Percentiles rank a stretch among this genome's conserved stretches.
Evolutionary conservation across 75 land plant genomes (phyloP).

Genomic region (Pinus tabuliformis): DNA sequence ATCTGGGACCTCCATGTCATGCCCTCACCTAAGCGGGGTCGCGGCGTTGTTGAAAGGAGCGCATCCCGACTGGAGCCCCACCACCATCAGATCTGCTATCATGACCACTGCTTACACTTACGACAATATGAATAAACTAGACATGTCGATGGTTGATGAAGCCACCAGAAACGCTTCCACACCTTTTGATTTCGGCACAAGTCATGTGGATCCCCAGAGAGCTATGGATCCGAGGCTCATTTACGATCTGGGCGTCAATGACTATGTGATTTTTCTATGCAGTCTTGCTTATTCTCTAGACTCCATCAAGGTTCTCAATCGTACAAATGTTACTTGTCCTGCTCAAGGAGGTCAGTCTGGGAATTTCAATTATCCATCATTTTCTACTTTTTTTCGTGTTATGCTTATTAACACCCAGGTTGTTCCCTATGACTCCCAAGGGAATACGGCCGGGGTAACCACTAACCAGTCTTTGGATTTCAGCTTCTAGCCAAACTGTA

Average conservation of each 20-base stretch:
- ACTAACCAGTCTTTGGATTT: too few relatives aligned
- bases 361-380: slow-evolving; percentile 67
- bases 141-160: slow-evolving; percentile 58
- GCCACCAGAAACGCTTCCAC: slow-evolving; percentile 60
- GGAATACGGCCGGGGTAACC: too few relatives aligned
- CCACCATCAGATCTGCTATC: slow-evolving; percentile 75
- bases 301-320: not conserved
- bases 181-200: slow-evolving; percentile 56
- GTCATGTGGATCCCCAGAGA: slow-evolving; percentile 25
- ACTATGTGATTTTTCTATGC: slow-evolving; percentile 36
- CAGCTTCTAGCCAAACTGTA: too few relatives aligned
- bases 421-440: too few relatives aligned
- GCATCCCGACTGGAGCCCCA: slow-evolving; percentile 81
- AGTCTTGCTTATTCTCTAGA: slow-evolving; percentile 7
- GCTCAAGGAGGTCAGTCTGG: slow-evolving; percentile 32
- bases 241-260: slow-evolving; percentile 32
- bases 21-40: slow-evolving; percentile 83
- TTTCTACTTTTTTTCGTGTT: slow-evolving; percentile 56
- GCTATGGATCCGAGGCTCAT: slow-evolving; percentile 48
- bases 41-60: slow-evolving; percentile 83
- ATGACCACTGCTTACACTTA: slow-evolving; percentile 76
- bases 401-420: too few relatives aligned
- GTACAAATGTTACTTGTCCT: slow-evolving; percentile 4
- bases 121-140: slow-evolving; percentile 51
- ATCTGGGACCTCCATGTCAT: slow-evolving; percentile 94